Evolutionary conservation across 129 eudicot genomes (phyloP).

Genomic region (Tanacetum coccineum): DNA sequence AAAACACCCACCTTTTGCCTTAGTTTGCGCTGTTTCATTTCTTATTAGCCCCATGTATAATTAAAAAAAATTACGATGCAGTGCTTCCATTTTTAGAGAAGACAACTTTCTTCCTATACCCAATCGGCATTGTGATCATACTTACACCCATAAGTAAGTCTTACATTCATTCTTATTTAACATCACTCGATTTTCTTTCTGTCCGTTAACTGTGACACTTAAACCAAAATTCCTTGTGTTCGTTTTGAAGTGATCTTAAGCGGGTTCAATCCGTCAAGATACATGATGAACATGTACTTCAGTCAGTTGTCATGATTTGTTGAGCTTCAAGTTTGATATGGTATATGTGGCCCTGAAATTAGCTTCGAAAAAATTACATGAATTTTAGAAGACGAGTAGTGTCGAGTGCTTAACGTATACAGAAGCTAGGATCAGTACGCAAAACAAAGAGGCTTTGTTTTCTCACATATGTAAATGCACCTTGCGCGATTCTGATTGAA

Average conservation of each 20-base stretch:
- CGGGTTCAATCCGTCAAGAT: conserved; percentile 97
- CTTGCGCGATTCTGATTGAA: conserved; percentile 16
- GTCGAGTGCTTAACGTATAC: conserved; percentile 19
- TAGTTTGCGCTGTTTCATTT: too few relatives aligned
- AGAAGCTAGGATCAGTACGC: conserved; percentile 21
- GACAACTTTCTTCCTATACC: conserved; percentile 92
- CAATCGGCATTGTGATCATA: conserved; percentile 84
- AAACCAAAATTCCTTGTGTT: neutral
- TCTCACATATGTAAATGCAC: conserved; percentile 23
- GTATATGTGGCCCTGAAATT: conserved; percentile 5
- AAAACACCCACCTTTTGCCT: conserved; percentile 1
- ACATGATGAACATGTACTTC: conserved; percentile 91
- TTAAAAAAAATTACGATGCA: conserved; percentile 32
- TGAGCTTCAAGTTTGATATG: conserved; percentile 21
- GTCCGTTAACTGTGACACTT: neutral
- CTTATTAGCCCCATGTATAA: neutral
- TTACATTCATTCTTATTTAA: neutral
- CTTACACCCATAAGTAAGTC: conserved; percentile 86
- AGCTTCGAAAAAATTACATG: conserved; percentile 19
- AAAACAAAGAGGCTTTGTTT: neutral
- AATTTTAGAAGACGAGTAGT: conserved; percentile 15
- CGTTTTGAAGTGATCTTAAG: conserved; percentile 64
- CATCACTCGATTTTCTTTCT: neutral
- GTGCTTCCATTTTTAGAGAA: conserved; percentile 94
- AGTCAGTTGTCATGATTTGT: conserved; percentile 49